Evolutionary conservation across 2,329 filamentous ascomycete species (phyloP).

Genomic region (Neonectria faginata): DNA sequence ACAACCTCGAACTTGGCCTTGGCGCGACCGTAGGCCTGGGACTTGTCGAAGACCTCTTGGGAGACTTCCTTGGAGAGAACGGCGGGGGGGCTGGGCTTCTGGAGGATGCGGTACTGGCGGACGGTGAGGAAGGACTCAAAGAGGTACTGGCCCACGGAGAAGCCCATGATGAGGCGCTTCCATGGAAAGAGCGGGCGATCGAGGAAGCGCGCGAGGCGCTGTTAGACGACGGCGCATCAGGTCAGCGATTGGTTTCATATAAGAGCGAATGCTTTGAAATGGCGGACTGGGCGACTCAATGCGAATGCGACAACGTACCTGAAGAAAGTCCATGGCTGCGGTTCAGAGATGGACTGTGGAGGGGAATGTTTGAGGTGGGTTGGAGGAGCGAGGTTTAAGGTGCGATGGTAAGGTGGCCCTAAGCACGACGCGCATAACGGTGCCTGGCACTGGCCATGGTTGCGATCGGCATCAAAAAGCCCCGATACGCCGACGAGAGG

Average conservation of each 20-base stretch:
- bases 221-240: conserved; percentile 22
- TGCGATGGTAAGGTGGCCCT: conserved; percentile 42
- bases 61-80: conserved; percentile 90
- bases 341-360: conserved; percentile 36
- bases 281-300: background rate
- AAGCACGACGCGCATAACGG: conserved; percentile 24
- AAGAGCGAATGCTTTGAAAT: background rate
- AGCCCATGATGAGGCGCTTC: conserved; percentile 96
- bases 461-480: conserved; percentile 31
- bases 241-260: conserved; percentile 34
- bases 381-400: conserved; percentile 38
- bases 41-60: conserved; percentile 92
- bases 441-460: conserved; percentile 16
- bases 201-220: conserved; percentile 84
- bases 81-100: conserved; percentile 83
- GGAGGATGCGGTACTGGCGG: conserved; percentile 89
- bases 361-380: conserved; percentile 19
- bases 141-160: conserved; percentile 90
- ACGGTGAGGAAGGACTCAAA: conserved; percentile 91
- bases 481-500: conserved; percentile 38
- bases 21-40: conserved; percentile 93
- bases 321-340: conserved; percentile 60
- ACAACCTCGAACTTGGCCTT: conserved; percentile 92
- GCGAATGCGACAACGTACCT: conserved; percentile 48
- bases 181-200: conserved; percentile 95